These are phyloP conservation scores for Sanguinoderma infundibulare DNA, from an alignment of 1,284 basidiomycete species.

Conservation along the genomic window DNA sequence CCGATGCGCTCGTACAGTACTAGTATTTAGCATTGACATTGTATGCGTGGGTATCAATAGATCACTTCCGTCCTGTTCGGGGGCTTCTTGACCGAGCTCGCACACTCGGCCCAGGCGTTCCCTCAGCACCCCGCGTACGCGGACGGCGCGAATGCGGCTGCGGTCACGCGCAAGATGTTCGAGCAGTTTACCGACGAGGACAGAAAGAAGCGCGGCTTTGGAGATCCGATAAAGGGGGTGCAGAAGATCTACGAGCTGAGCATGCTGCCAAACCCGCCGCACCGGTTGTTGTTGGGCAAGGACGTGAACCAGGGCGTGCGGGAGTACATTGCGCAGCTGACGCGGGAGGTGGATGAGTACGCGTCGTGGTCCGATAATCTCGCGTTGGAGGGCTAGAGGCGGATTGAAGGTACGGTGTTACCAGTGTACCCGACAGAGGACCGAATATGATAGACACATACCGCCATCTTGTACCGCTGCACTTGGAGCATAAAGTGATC, in stretches of 20 bases:
- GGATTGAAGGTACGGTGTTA: not conserved
- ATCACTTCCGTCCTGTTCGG: constrained; percentile 21
- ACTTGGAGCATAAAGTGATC: too few species aligned
- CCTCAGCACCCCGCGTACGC: constrained; percentile 23
- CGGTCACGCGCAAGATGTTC: constrained; percentile 1
- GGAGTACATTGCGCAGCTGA: constrained; percentile 22
- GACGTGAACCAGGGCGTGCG: constrained; percentile 9
- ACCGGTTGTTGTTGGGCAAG: constrained; percentile 33
- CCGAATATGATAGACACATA: too few species aligned
- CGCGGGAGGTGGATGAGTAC: constrained; percentile 26
- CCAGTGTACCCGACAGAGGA: too few species aligned
- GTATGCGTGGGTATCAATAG: not conserved
- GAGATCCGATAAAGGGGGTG: constrained; percentile 5
- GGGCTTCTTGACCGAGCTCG: constrained; percentile 17
- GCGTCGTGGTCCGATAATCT: constrained; percentile 34
- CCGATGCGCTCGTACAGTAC: too few species aligned
- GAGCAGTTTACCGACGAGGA: not conserved
- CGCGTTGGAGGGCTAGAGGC: not conserved
- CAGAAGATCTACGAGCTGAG: constrained; percentile 8
- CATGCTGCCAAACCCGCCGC: constrained; percentile 26
- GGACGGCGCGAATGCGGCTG: not conserved
- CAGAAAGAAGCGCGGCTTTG: not conserved
- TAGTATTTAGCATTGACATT: not conserved
- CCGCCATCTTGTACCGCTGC: too few species aligned
- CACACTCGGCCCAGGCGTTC: not conserved